Conservation (phyloP, 2,329 filamentous ascomycete species). For the Colletotrichum magnum region DNA sequence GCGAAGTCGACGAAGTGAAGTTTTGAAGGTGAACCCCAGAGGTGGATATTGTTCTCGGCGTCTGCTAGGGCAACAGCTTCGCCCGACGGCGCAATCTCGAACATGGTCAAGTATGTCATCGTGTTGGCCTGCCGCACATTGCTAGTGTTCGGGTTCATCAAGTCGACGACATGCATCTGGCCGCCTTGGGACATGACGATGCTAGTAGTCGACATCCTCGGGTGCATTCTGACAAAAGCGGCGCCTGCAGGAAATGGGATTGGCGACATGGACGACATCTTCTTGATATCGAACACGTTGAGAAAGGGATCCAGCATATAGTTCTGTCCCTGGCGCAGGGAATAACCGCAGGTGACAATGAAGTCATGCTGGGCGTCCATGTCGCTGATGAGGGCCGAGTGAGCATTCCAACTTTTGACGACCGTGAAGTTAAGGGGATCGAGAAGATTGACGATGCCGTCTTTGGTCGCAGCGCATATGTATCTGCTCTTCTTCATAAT, state of each 20-base stretch:
- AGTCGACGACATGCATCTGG: conserved; percentile 94
- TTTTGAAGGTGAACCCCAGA: conserved; percentile 91
- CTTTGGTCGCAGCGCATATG: conserved; percentile 91
- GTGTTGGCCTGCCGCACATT: conserved; percentile 85
- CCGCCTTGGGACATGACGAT: conserved; percentile 94
- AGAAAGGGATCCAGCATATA: conserved; percentile 93
- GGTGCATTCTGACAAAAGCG: conserved; percentile 96
- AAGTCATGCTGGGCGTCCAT: conserved; percentile 98
- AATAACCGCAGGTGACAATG: conserved; percentile 95
- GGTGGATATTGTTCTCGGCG: conserved; percentile 81
- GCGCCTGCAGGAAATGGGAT: conserved; percentile 94
- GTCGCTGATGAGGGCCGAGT: conserved; percentile 90
- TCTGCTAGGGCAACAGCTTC: conserved; percentile 88
- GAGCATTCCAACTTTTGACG: conserved; percentile 90
- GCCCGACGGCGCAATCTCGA: conserved; percentile 90
- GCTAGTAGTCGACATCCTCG: conserved; percentile 93
- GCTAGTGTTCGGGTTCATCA: conserved; percentile 92
- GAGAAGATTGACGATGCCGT: conserved; percentile 86
- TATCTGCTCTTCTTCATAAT: conserved; percentile 93
- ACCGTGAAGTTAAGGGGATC: conserved; percentile 84
- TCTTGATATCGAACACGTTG: conserved; percentile 96
- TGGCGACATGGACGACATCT: conserved; percentile 86
- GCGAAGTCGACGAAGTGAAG: conserved; percentile 88
- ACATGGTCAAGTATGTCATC: conserved; percentile 80
- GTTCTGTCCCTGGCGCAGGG: conserved; percentile 78